A percentile compares a stretch with the other conserved stretches of the same genome.
phyloP scores from a whole-genome alignment of 2,329 filamentous ascomycete species.

The Venturia carpophila region DNA sequence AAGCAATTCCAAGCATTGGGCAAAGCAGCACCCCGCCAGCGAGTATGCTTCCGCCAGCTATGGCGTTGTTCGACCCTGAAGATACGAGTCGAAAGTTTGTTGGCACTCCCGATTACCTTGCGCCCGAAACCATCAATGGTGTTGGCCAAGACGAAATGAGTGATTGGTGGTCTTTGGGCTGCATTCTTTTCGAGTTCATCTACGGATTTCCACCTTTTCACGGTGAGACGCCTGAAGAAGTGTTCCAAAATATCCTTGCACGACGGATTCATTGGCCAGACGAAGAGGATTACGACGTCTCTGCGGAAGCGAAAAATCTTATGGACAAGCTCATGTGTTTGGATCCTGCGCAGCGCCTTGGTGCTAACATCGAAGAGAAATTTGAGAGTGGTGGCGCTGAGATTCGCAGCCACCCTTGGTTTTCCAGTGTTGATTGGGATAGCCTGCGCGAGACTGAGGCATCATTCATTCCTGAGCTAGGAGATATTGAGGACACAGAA shows the following conservation, averaged over 20 bases:
- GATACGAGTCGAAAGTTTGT: constrained; percentile 91
- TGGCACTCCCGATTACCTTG: constrained; percentile 92
- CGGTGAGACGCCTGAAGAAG: constrained; percentile 77
- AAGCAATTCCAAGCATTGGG: constrained; percentile 45
- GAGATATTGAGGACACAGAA: constrained; percentile 94
- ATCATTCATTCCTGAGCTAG: constrained; percentile 84
- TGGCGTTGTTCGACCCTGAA: constrained; percentile 90
- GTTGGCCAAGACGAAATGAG: constrained; percentile 95
- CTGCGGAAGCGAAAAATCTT: constrained; percentile 82
- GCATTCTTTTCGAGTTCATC: constrained; percentile 93
- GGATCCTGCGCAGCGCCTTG: constrained; percentile 72
- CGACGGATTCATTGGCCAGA: constrained; percentile 90
- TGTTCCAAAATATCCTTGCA: constrained; percentile 92
- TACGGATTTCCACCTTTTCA: constrained; percentile 94
- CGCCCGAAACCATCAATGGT: constrained; percentile 92
- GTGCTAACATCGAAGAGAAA: constrained; percentile 77
- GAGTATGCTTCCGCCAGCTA: constrained; percentile 76
- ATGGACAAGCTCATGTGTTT: constrained; percentile 88
- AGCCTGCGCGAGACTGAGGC: constrained; percentile 89
- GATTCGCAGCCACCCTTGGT: constrained; percentile 85
- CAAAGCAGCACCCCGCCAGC: constrained; percentile 53
- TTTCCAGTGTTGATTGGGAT: constrained; percentile 79
- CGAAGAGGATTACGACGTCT: constrained; percentile 65
- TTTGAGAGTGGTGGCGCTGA: constrained; percentile 80
- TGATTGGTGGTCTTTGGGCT: constrained; percentile 99